Base-by-base conservation (phyloP, 1,139 yeast species). In the Meyerozyma carpophila region DNA sequence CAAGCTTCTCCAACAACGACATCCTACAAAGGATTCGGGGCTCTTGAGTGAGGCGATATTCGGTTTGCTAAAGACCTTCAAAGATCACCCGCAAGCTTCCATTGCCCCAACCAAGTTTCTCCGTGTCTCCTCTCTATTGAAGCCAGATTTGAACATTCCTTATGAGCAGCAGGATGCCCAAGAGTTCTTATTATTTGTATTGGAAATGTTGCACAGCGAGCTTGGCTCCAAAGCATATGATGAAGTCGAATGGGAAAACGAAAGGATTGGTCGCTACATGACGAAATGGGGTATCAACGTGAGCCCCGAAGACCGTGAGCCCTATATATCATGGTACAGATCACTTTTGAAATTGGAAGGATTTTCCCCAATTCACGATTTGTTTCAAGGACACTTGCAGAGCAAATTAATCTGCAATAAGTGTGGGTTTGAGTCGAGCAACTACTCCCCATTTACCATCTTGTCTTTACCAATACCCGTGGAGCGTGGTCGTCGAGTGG, bases 121-220 rank as follows among this genome's bases (percentile, higher is more conserved):
- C 36, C 70, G 81, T 45, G 65, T 75, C 1, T 71, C 86, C 41
- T 66, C 80, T 9, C 50, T 62, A 5, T 56, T 82, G 32, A 79
- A 82, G 51, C 89, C 89, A 0, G 86, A 81, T 50, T 73, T 84
- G 44, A 68, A 72, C 50, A 82, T 84, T 9, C 91, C 91, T 0
- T 63, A 71, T 50, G 87, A 83, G 52, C 94, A 85, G 54, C 93
- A 85, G 58, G 94, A 85, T 59, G 81, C 91, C 2, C 88, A 84
- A 48, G 94, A 85, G 52, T 84, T 84, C 55, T 62, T 85, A 42
- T 70, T 84, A 58, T 81, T 82, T 50, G 54, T 84, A 8, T 62
- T 85, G 47, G 91, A 84, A 56, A 71, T 82, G 45, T 60, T 84
- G 18, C 93, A 84, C 57, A 89, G 83, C 49, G 94, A 85, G 51